These are phyloP conservation scores for Mallotus repandus DNA, from an alignment of 441 rosid genomes.

Conservation along the genomic window DNA sequence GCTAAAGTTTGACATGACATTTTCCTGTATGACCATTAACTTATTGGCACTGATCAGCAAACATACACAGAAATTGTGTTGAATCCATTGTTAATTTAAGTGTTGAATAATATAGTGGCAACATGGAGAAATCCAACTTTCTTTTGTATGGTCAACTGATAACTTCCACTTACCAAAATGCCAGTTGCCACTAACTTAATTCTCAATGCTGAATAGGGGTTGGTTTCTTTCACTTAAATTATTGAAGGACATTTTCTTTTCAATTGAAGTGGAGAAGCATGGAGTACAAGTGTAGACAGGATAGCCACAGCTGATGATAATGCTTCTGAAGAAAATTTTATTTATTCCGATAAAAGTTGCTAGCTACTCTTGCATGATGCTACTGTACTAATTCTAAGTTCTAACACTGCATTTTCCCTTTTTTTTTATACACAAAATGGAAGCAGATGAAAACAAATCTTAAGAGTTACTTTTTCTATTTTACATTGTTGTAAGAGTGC, in stretches of 20 bases:
- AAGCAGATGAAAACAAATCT: not conserved
- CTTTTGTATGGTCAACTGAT: not conserved
- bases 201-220: no score
- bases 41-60: not conserved
- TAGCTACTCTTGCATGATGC: not conserved
- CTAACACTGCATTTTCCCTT: not conserved
- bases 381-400: not conserved
- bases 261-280: not conserved
- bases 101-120: not conserved
- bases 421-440: constrained; percentile 6
- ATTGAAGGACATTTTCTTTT: not conserved
- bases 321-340: not conserved
- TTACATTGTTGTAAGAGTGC: constrained; percentile 14
- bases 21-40: not conserved
- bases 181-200: not conserved
- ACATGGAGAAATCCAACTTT: not conserved
- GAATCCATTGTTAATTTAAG: not conserved
- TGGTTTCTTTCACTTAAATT: no score
- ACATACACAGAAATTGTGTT: not conserved
- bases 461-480: not conserved
- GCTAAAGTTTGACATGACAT: not conserved
- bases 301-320: not conserved
- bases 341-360: not conserved
- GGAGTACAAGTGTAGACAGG: not conserved
- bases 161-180: not conserved